phyloP scores from a whole-genome alignment of 2,329 filamentous ascomycete genomes.

The Botrytis cinerea region DNA sequence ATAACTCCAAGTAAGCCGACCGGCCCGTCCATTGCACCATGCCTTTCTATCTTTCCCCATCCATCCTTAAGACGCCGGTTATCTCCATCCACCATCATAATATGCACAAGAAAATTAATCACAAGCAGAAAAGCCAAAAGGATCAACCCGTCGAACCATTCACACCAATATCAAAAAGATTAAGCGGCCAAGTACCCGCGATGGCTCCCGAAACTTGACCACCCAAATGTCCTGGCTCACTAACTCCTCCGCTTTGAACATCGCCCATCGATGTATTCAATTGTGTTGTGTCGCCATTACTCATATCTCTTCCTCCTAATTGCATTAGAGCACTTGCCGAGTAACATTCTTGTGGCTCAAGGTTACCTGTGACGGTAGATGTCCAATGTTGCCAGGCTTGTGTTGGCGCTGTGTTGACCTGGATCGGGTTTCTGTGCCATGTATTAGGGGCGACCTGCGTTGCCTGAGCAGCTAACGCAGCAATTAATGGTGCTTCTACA shows the following conservation, averaged over 20 bases:
- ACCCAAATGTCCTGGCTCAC: slow-evolving; percentile 15
- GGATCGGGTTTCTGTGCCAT: slow-evolving; percentile 30
- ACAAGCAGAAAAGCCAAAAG: no score
- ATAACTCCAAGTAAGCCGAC: neutral
- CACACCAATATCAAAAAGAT: slow-evolving; percentile 34
- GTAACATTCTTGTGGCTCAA: slow-evolving; percentile 41
- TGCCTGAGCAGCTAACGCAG: slow-evolving; percentile 35
- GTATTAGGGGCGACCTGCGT: slow-evolving; percentile 42
- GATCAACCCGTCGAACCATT: slow-evolving; percentile 6
- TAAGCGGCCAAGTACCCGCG: slow-evolving; percentile 33
- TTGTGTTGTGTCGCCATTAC: slow-evolving; percentile 25
- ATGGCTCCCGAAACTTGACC: slow-evolving; percentile 19
- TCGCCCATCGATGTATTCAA: slow-evolving; percentile 4
- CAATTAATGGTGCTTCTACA: slow-evolving; percentile 36
- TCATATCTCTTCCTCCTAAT: slow-evolving; percentile 35
- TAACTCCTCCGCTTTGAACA: slow-evolving; percentile 10
- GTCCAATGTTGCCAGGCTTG: slow-evolving; percentile 42
- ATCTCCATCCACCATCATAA: neutral
- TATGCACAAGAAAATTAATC: neutral
- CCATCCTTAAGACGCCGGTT: neutral
- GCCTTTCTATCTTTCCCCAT: neutral
- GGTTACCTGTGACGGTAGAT: slow-evolving; percentile 34
- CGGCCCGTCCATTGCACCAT: neutral
- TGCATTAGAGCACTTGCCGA: slow-evolving; percentile 41
- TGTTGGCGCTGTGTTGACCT: slow-evolving; percentile 30